Percentiles rank a stretch among this genome's conserved stretches.
phyloP scores from a whole-genome alignment of 768 basidiomycete genomes.

The Butyriboletus loyo region DNA sequence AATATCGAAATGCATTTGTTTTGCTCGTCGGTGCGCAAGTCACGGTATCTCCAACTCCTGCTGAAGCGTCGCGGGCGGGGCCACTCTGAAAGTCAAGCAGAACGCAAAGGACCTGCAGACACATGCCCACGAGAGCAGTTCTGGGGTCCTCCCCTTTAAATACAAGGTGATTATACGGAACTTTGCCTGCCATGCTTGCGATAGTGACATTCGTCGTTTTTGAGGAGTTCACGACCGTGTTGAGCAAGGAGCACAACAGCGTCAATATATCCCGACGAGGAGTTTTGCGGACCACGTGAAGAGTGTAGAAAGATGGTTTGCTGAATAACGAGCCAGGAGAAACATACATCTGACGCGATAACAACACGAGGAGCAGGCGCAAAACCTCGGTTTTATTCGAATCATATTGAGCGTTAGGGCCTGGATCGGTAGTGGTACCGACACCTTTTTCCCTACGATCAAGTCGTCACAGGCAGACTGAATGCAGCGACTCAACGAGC shows the following conservation, averaged over 20 bases:
- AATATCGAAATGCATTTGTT: slow-evolving; percentile 90
- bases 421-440: slow-evolving; percentile 78
- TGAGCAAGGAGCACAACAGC: slow-evolving; percentile 87
- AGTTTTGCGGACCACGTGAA: slow-evolving; percentile 73
- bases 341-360: slow-evolving; percentile 89
- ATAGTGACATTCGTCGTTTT: slow-evolving; percentile 50
- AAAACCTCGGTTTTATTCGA: slow-evolving; percentile 86
- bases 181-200: slow-evolving; percentile 67
- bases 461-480: slow-evolving; percentile 4
- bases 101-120: slow-evolving; percentile 73
- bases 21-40: slow-evolving; percentile 50
- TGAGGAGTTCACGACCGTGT: slow-evolving; percentile 78
- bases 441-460: slow-evolving; percentile 85
- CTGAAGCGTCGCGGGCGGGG: slow-evolving; percentile 53
- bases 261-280: slow-evolving; percentile 85
- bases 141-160: slow-evolving; percentile 86
- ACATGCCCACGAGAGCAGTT: slow-evolving; percentile 67
- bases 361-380: slow-evolving; percentile 79
- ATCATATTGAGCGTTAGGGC: slow-evolving; percentile 62
- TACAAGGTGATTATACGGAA: slow-evolving; percentile 88
- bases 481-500: slow-evolving; percentile 24
- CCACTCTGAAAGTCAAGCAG: slow-evolving; percentile 82
- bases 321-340: slow-evolving; percentile 66
- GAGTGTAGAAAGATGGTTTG: slow-evolving; percentile 72
- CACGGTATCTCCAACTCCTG: slow-evolving; percentile 43